Conservation (phyloP, 139 green algal genomes). For the Limnomonas spitsbergensis region DNA sequence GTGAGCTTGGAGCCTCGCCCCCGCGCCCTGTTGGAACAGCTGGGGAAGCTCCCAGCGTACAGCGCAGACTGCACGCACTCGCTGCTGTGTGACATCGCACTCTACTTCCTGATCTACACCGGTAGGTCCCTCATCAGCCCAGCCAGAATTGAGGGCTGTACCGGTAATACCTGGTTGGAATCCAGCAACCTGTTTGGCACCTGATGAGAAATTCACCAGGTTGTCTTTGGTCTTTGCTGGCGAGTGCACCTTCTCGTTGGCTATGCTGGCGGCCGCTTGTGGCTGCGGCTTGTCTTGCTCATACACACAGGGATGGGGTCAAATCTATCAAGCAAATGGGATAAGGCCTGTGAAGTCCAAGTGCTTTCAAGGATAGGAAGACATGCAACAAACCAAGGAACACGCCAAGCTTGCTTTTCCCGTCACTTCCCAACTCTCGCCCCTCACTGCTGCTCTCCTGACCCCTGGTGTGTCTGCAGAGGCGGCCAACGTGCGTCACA, state of each 20-base stretch:
- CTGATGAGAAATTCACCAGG: too few relatives aligned
- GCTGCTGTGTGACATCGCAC: slow-evolving; percentile 51
- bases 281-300: background rate
- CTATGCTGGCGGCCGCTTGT: too few relatives aligned
- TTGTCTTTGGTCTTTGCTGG: too few relatives aligned
- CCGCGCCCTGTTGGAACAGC: background rate
- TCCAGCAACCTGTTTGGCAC: too few relatives aligned
- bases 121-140: too few relatives aligned
- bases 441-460: background rate
- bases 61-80: slow-evolving; percentile 1
- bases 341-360: background rate
- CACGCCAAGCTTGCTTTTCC: background rate
- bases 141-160: too few relatives aligned
- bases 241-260: too few relatives aligned
- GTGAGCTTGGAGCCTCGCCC: background rate
- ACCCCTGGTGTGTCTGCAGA: background rate
- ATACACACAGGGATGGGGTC: background rate
- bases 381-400: too few relatives aligned
- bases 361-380: too few relatives aligned
- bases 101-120: slow-evolving; percentile 80
- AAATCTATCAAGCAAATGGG: background rate
- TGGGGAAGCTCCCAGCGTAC: background rate
- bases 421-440: background rate
- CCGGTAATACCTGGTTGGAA: too few relatives aligned
- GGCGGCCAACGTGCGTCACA: slow-evolving; percentile 52